Evolutionary conservation across 1,284 basidiomycete genomes (phyloP), one percentile per base, ranked within the genome.

Genomic region (Sutorius eximius): DNA sequence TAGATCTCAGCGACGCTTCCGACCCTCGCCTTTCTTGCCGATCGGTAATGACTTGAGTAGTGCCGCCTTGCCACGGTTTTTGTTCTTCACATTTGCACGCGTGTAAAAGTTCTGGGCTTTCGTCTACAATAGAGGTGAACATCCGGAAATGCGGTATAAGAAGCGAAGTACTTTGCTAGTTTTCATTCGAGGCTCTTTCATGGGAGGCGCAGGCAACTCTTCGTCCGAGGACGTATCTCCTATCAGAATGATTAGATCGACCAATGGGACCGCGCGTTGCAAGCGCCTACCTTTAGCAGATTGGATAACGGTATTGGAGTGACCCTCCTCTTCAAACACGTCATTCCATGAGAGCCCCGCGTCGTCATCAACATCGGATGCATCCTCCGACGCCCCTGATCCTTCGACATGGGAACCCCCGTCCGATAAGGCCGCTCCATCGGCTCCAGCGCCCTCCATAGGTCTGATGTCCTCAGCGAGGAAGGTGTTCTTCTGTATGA

Each of bases 91-190:
- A 65, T 95, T 95, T 2, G 89, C 82, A 45, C 70, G 80, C 8
- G 88, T 86, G 76, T 93, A 98, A 79, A 95, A 99, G 77, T 98
- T 98, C 56, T 82, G 82, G 16, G 92, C 85, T 75, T 93, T 95
- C 77, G 86, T 88, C 89, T 91, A 64, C 27, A 61, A 48, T 24
- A 5, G 34, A 37, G 38, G 37, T 72, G 27, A 69, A 50, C 15
- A 9, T 43, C 40, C 38, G 27, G 15, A 46, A 45, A 55, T 0
- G 32, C 10, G 16, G 29, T 15, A 50, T n/a, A 44, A 46, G 18
- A 54, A 55, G 52, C 18, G 36, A 58, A 66, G 45, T 65, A 82
- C 86, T 76, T 96, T 97, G 77, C 87, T 92, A 2, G 94, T 96
- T 61, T 83, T 95, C 90, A 94, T 90, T 22, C 94, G 87, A 29